phyloP scores from a whole-genome alignment of 2,329 filamentous ascomycete genomes.

The Emergomyces africanus region DNA sequence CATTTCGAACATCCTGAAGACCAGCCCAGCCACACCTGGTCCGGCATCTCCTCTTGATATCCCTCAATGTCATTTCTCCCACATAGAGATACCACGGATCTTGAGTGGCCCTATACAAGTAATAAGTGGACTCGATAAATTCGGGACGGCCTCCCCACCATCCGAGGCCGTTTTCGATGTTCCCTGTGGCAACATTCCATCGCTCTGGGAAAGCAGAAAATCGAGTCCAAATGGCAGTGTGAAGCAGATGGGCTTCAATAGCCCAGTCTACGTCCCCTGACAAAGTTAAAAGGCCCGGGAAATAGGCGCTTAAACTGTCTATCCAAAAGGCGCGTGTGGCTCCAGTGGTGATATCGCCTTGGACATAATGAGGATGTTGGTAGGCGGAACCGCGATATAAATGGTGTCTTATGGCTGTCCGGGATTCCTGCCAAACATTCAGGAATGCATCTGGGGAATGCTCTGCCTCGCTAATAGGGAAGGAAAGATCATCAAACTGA shows the following conservation, averaged over 20 bases:
- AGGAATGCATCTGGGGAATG: constrained; percentile 69
- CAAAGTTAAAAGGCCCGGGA: constrained; percentile 73
- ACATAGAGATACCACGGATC: constrained; percentile 96
- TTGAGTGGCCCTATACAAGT: constrained; percentile 83
- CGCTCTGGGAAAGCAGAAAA: constrained; percentile 90
- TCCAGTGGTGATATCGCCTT: constrained; percentile 77
- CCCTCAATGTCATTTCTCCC: constrained; percentile 85
- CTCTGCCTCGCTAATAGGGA: constrained; percentile 49
- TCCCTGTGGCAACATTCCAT: constrained; percentile 76
- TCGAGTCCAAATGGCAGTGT: constrained; percentile 86
- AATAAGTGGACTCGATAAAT: constrained; percentile 93
- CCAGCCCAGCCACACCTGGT: constrained; percentile 89
- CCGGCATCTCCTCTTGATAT: constrained; percentile 81
- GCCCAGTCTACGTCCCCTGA: constrained; percentile 87
- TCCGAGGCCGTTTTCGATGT: constrained; percentile 71
- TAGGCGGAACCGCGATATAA: constrained; percentile 64
- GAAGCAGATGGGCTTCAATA: constrained; percentile 76
- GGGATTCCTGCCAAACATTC: constrained; percentile 70
- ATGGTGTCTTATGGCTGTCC: constrained; percentile 78
- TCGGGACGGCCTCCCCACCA: constrained; percentile 97
- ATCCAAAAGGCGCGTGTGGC: constrained; percentile 88
- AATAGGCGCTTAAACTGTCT: constrained; percentile 90
- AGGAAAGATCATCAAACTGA: constrained; percentile 51
- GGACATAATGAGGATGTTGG: constrained; percentile 85
- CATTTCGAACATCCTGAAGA: constrained; percentile 66